Percentiles rank a stretch among this genome's conserved stretches.
Evolutionary conservation across 2,329 filamentous ascomycete species (phyloP).

Genomic region (Botrytis deweyae): DNA sequence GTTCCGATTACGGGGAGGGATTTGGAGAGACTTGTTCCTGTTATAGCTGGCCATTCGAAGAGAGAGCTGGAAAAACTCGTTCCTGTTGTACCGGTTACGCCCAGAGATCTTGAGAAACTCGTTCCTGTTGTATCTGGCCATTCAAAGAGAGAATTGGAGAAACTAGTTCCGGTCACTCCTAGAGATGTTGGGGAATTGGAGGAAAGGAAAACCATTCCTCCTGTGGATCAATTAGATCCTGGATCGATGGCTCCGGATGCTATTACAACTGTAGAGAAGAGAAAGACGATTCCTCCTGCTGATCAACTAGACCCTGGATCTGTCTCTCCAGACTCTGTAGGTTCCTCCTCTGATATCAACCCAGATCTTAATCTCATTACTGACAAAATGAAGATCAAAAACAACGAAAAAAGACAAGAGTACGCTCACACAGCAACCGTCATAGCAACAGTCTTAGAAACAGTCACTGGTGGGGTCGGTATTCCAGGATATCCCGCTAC

Average conservation of each 20-base stretch:
- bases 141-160: neutral
- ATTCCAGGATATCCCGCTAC: slow-evolving; percentile 10
- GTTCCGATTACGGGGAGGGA: neutral
- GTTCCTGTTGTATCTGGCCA: neutral
- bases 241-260: neutral
- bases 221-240: neutral
- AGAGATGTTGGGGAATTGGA: neutral
- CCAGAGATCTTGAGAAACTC: neutral
- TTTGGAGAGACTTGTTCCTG: neutral
- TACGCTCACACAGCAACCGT: slow-evolving; percentile 7
- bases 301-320: neutral
- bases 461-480: neutral
- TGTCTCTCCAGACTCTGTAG: neutral
- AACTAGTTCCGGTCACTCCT: neutral
- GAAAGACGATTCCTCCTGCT: neutral
- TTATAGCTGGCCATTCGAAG: neutral
- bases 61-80: neutral
- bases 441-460: slow-evolving; percentile 5
- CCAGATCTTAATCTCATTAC: too few species aligned
- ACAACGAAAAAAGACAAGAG: slow-evolving; percentile 1
- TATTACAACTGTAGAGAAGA: neutral
- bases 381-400: neutral
- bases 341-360: neutral
- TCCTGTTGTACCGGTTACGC: neutral
- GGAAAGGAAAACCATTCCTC: neutral